Conservation (phyloP, 1,284 basidiomycete species). For the Pseudozyma thailandica region DNA sequence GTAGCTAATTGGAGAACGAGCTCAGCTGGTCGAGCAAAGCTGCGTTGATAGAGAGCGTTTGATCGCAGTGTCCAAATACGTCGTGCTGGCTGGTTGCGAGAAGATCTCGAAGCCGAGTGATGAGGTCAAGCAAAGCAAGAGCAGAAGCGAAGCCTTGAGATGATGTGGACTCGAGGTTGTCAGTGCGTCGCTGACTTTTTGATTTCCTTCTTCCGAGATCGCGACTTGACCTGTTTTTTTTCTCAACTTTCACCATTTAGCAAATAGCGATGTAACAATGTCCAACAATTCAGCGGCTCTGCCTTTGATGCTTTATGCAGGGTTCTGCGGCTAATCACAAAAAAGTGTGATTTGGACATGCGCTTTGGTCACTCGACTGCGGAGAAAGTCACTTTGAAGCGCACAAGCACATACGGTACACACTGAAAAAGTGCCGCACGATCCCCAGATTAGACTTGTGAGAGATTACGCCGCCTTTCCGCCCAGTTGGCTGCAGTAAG, state of each 20-base stretch:
- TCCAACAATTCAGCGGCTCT: not conserved
- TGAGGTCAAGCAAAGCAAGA: too few relatives aligned
- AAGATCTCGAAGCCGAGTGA: too few relatives aligned
- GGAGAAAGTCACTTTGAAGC: not conserved
- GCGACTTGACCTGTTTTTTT: constrained; percentile 2
- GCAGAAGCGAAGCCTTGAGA: too few relatives aligned
- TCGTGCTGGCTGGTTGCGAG: too few relatives aligned
- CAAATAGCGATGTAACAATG: not conserved
- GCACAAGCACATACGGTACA: not conserved
- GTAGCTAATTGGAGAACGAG: too few relatives aligned
- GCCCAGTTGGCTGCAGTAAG: too few relatives aligned
- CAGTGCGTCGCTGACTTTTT: constrained; percentile 1
- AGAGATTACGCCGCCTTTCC: not conserved
- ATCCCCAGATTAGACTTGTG: not conserved
- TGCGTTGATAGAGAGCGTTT: too few relatives aligned
- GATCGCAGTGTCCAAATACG: too few relatives aligned
- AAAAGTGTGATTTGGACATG: not conserved
- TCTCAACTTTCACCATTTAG: not conserved
- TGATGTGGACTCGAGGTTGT: not conserved
- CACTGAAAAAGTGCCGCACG: constrained; percentile 1
- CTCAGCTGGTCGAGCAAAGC: too few relatives aligned
- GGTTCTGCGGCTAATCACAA: constrained; percentile 22
- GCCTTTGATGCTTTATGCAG: constrained; percentile 20
- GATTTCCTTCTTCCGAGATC: constrained; percentile 28
- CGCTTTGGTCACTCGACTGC: not conserved